Conservation (phyloP, 768 basidiomycete species). For the Trametes cubensis region DNA sequence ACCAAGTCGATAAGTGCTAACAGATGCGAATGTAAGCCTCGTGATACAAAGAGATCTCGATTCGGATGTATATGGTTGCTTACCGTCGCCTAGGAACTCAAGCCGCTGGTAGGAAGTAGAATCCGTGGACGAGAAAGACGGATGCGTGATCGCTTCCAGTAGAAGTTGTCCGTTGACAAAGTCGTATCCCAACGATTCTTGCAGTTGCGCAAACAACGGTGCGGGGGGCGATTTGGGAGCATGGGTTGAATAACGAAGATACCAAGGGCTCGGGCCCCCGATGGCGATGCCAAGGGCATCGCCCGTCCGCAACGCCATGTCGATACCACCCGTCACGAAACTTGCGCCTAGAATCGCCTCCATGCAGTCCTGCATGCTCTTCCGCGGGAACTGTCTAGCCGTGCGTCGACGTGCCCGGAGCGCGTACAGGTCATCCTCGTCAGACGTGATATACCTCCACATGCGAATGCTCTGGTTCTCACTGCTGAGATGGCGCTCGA, state of each 20-base stretch:
- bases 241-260: constrained; percentile 50
- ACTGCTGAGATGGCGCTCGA: constrained; percentile 65
- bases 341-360: constrained; percentile 83
- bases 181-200: constrained; percentile 68
- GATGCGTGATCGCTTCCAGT: constrained; percentile 83
- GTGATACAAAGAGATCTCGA: not conserved
- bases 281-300: constrained; percentile 68
- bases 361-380: constrained; percentile 86
- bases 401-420: constrained; percentile 35
- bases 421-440: constrained; percentile 40
- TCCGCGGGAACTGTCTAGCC: constrained; percentile 57
- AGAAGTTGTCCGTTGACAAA: constrained; percentile 68
- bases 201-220: constrained; percentile 54
- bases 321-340: constrained; percentile 72
- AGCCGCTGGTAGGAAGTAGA: constrained; percentile 79
- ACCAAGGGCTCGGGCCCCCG: constrained; percentile 74
- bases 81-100: constrained; percentile 90
- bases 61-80: constrained; percentile 29
- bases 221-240: constrained; percentile 42
- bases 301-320: constrained; percentile 67
- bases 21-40: constrained; percentile 16
- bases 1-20: constrained; percentile 73
- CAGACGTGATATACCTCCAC: constrained; percentile 60
- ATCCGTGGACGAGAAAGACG: constrained; percentile 61
- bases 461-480: constrained; percentile 54